phyloP scores from a whole-genome alignment of 2,329 filamentous ascomycete genomes.

The Bipolaris bicolor region DNA sequence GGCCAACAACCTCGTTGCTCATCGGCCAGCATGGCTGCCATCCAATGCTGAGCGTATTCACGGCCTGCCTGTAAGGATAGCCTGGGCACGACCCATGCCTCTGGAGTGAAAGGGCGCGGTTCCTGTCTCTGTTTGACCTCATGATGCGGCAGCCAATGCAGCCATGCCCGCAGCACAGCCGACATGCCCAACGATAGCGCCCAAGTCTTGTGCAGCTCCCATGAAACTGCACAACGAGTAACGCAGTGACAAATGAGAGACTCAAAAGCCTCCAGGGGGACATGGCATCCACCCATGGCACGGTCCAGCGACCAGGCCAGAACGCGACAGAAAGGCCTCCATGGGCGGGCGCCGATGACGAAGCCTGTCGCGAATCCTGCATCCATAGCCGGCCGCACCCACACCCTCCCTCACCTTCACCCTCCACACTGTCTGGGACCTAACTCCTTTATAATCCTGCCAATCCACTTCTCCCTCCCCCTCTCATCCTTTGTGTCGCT shows the following conservation, averaged over 20 bases:
- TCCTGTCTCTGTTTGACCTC: neutral
- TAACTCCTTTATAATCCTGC: conserved; percentile 23
- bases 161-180: neutral
- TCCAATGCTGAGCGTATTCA: conserved; percentile 24
- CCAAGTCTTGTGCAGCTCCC: conserved; percentile 14
- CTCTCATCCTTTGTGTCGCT: conserved; percentile 3
- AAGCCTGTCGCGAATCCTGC: conserved; percentile 23
- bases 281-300: conserved; percentile 16
- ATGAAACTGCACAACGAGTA: conserved; percentile 4
- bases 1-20: neutral
- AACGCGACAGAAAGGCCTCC: conserved; percentile 13
- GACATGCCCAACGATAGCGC: conserved; percentile 25
- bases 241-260: conserved; percentile 20
- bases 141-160: conserved; percentile 1
- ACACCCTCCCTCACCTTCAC: conserved; percentile 16
- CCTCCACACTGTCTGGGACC: conserved; percentile 10
- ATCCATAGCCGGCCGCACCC: conserved; percentile 34
- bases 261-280: conserved; percentile 1
- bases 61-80: conserved; percentile 25
- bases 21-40: conserved; percentile 17
- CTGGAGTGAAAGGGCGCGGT: conserved; percentile 10
- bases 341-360: conserved; percentile 36
- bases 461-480: conserved; percentile 14
- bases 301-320: conserved; percentile 16
- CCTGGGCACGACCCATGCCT: conserved; percentile 9